Percentiles rank a stretch among this genome's conserved stretches.
phyloP scores from a whole-genome alignment of 208 protist genomes.

The Leishmania guyanensis region DNA sequence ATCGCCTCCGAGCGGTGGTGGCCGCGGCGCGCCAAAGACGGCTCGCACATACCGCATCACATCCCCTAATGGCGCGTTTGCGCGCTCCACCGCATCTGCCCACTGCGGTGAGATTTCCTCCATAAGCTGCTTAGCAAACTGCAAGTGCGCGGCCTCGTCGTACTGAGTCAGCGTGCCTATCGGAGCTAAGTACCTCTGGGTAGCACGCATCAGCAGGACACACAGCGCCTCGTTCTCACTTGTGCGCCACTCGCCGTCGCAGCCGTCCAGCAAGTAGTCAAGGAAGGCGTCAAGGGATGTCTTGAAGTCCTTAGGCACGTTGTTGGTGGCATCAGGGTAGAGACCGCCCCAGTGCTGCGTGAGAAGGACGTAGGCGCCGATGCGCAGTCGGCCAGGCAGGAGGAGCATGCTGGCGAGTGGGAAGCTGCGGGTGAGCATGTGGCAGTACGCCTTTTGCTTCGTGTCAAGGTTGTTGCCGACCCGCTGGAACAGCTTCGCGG shows the following conservation, averaged over 20 bases:
- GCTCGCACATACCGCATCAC: slow-evolving; percentile 14
- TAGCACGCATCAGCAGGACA: slow-evolving; percentile 13
- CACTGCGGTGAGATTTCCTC: slow-evolving; percentile 22
- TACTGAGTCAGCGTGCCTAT: slow-evolving; percentile 19
- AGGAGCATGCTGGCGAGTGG: slow-evolving; percentile 39
- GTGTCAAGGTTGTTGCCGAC: slow-evolving; percentile 27
- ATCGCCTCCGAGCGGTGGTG: slow-evolving; percentile 34
- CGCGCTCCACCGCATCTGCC: slow-evolving; percentile 14
- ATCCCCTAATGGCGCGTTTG: slow-evolving; percentile 6
- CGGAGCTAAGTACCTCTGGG: slow-evolving; percentile 20
- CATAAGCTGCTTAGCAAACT: slow-evolving; percentile 20
- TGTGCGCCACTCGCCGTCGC: slow-evolving; percentile 9
- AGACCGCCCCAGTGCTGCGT: slow-evolving; percentile 30
- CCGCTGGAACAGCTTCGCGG: slow-evolving; percentile 22
- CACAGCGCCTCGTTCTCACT: slow-evolving; percentile 9
- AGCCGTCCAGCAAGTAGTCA: slow-evolving; percentile 28
- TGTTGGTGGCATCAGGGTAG: slow-evolving; percentile 5
- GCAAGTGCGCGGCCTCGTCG: slow-evolving; percentile 19
- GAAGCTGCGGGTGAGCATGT: slow-evolving; percentile 53
- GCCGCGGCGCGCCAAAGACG: slow-evolving; percentile 18
- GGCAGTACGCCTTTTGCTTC: slow-evolving; percentile 37
- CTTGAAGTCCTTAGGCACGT: slow-evolving; percentile 26
- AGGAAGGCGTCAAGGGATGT: slow-evolving; percentile 23
- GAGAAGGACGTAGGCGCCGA: slow-evolving; percentile 40
- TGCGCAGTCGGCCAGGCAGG: slow-evolving; percentile 42